These are phyloP conservation scores for Kwoniella heveanensis DNA, from an alignment of 768 basidiomycete genomes.

Conservation along the genomic window DNA sequence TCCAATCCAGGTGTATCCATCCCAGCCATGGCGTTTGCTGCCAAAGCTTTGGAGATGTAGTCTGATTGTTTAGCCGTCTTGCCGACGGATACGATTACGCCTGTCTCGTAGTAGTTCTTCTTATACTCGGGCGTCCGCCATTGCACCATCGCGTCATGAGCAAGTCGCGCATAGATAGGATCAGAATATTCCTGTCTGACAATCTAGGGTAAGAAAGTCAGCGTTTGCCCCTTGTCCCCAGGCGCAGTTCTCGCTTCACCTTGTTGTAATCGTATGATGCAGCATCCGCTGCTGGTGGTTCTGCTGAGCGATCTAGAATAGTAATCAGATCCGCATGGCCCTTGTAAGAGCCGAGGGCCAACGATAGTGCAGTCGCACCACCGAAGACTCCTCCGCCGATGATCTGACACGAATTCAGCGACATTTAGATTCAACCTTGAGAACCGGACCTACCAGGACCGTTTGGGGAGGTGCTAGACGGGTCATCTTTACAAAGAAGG, in stretches of 20 bases:
- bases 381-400: slow-evolving; percentile 7
- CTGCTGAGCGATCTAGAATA: slow-evolving; percentile 5
- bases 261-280: slow-evolving; percentile 18
- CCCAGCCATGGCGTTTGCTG: background rate
- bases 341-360: slow-evolving; percentile 6
- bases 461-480: background rate
- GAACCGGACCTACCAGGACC: background rate
- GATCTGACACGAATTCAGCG: background rate
- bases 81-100: slow-evolving; percentile 1
- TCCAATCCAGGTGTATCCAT: slow-evolving; percentile 6
- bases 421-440: background rate
- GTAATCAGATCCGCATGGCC: slow-evolving; percentile 5
- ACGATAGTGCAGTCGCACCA: background rate
- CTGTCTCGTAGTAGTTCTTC: slow-evolving; percentile 7
- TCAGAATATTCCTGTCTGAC: slow-evolving; percentile 15
- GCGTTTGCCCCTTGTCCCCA: background rate
- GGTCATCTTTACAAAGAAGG: no score
- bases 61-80: slow-evolving; percentile 4
- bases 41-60: slow-evolving; percentile 13
- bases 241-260: background rate
- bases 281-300: slow-evolving; percentile 4
- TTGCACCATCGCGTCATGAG: slow-evolving; percentile 10
- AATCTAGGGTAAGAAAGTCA: slow-evolving; percentile 3
- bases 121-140: slow-evolving; percentile 2
- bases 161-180: slow-evolving; percentile 11